Percentiles rank a stretch among this genome's conserved stretches.
phyloP scores from a whole-genome alignment of 2,329 filamentous ascomycete species.

The Tolypocladium paradoxum region DNA sequence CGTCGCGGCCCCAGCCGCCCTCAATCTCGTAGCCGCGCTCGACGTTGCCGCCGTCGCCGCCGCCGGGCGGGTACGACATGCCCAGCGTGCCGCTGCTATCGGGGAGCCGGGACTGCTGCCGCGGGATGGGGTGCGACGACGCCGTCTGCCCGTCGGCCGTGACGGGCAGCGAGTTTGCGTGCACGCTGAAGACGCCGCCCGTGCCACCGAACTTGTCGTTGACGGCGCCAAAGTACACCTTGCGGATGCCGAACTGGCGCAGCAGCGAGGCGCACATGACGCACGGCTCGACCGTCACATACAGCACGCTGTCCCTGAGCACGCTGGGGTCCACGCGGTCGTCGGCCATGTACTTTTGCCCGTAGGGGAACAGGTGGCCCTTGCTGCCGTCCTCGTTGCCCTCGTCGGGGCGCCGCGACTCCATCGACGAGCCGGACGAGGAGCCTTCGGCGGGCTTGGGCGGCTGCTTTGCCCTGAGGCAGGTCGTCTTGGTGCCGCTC shows the following conservation, averaged over 20 bases:
- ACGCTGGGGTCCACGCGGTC: slow-evolving; percentile 54
- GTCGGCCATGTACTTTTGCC: slow-evolving; percentile 44
- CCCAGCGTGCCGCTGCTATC: slow-evolving; percentile 25
- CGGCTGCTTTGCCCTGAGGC: slow-evolving; percentile 22
- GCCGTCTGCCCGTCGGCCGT: slow-evolving; percentile 24
- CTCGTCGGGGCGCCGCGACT: slow-evolving; percentile 22
- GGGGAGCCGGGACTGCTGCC: slow-evolving; percentile 23
- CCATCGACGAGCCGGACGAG: background rate
- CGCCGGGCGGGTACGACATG: slow-evolving; percentile 24
- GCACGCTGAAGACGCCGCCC: slow-evolving; percentile 82
- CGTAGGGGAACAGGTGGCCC: slow-evolving; percentile 50
- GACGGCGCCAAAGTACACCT: slow-evolving; percentile 87
- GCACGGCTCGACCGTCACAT: slow-evolving; percentile 96
- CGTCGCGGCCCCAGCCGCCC: slow-evolving; percentile 79
- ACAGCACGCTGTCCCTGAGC: slow-evolving; percentile 64
- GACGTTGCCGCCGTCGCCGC: slow-evolving; percentile 54
- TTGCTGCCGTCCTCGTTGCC: slow-evolving; percentile 43
- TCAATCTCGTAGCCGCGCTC: slow-evolving; percentile 73
- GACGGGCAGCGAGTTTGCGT: slow-evolving; percentile 46
- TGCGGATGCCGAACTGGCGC: slow-evolving; percentile 75
- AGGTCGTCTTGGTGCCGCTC: slow-evolving; percentile 18
- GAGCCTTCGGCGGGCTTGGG: background rate
- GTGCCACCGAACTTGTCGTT: slow-evolving; percentile 98
- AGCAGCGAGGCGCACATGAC: slow-evolving; percentile 97
- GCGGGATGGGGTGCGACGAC: slow-evolving; percentile 27